Evolutionary conservation across 805 yeast genomes (phyloP).

Genomic region (Kluyveromyces dobzhanskii): DNA sequence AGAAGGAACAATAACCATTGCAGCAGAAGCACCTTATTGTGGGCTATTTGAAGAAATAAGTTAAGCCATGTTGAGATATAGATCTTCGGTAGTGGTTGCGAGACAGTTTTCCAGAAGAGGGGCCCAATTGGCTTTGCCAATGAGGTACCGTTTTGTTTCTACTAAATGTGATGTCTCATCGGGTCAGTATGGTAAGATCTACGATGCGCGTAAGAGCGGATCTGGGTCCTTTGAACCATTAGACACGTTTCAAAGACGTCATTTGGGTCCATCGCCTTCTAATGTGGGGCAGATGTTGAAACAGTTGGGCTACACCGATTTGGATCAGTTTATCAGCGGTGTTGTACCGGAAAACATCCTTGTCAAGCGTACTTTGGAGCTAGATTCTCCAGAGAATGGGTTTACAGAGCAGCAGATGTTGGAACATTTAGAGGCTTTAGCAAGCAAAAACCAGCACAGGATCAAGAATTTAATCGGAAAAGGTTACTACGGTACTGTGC

Average conservation of each 20-base stretch:
- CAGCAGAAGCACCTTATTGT: too few relatives aligned
- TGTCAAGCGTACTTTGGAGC: constrained; percentile 53
- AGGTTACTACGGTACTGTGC: constrained; percentile 84
- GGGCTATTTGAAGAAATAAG: too few relatives aligned
- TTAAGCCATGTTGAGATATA: too few relatives aligned
- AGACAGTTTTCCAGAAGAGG: not conserved
- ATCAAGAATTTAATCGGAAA: constrained; percentile 79
- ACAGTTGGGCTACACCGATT: constrained; percentile 53
- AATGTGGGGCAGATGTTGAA: constrained; percentile 61
- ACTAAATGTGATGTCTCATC: constrained; percentile 39
- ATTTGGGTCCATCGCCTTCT: constrained; percentile 68
- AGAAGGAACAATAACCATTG: too few relatives aligned
- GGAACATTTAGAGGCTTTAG: constrained; percentile 56
- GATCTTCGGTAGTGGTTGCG: too few relatives aligned
- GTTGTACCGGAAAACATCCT: constrained; percentile 76
- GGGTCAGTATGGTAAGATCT: constrained; percentile 40
- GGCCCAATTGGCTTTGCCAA: not conserved
- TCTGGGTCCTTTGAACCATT: constrained; percentile 31
- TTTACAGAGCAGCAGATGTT: constrained; percentile 77
- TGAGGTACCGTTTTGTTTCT: not conserved
- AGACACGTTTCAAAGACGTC: constrained; percentile 86
- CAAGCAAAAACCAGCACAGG: constrained; percentile 59
- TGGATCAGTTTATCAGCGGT: constrained; percentile 59
- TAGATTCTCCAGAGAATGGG: constrained; percentile 61
- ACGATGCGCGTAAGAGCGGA: constrained; percentile 29